Conservation (phyloP, 2,329 filamentous ascomycete species). For the Colletotrichum horii region DNA sequence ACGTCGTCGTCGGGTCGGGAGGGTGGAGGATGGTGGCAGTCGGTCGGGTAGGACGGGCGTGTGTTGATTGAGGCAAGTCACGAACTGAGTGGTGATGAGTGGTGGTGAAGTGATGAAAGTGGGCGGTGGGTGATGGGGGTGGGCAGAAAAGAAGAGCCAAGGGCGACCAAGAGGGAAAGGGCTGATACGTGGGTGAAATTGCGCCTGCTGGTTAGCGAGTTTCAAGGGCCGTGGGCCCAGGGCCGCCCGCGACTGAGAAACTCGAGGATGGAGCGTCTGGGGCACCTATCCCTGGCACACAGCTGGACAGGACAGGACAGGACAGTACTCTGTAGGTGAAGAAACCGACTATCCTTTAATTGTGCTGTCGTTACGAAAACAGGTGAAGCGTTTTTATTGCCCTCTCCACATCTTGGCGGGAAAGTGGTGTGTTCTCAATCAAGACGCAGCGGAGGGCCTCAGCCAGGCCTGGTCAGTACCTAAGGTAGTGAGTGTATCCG, state of each 20-base stretch:
- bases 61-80: neutral
- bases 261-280: neutral
- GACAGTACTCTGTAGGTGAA: too few relatives aligned
- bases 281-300: constrained; percentile 6
- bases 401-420: constrained; percentile 14
- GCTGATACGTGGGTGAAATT: constrained; percentile 56
- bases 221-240: constrained; percentile 50
- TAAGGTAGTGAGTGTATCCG: too few relatives aligned
- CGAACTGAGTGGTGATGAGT: neutral
- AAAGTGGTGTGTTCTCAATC: constrained; percentile 1
- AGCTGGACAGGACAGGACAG: neutral
- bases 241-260: neutral
- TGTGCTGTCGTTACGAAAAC: constrained; percentile 21
- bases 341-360: constrained; percentile 18
- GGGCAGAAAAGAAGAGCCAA: neutral
- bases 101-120: neutral
- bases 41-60: neutral
- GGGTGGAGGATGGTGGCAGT: neutral
- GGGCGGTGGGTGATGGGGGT: neutral
- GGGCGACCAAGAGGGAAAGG: constrained; percentile 29
- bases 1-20: neutral
- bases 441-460: neutral
- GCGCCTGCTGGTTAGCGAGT: constrained; percentile 54
- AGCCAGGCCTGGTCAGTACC: neutral
- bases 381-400: constrained; percentile 20